Conservation (phyloP, 2,329 filamentous ascomycete species). For the Fusarium gaditjirri region DNA sequence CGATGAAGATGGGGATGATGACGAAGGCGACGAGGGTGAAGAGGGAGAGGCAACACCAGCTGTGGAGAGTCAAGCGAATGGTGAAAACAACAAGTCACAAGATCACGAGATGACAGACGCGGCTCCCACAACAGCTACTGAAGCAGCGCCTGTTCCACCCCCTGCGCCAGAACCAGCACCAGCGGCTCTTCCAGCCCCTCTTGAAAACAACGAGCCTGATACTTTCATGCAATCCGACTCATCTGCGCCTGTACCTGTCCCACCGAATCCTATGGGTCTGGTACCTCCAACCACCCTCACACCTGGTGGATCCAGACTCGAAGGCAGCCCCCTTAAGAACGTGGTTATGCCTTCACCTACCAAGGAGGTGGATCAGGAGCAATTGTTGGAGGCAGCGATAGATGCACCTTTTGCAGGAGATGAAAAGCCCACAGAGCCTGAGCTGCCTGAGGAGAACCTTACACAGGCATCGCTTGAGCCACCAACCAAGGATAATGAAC, state of each 20-base stretch:
- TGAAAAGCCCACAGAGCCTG: background rate
- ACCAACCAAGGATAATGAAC: conserved; percentile 8
- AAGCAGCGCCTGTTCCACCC: conserved; percentile 27
- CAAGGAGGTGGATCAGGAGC: conserved; percentile 43
- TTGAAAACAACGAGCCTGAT: conserved; percentile 39
- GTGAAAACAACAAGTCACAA: conserved; percentile 47
- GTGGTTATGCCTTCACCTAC: conserved; percentile 60
- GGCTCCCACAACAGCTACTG: conserved; percentile 39
- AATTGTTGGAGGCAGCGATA: conserved; percentile 1
- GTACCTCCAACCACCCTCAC: conserved; percentile 44
- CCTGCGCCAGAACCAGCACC: conserved; percentile 5
- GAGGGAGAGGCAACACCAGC: conserved; percentile 55
- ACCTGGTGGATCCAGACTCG: conserved; percentile 50
- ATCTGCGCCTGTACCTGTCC: conserved; percentile 37
- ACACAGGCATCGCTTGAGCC: background rate
- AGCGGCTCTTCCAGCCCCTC: background rate
- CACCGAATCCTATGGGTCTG: conserved; percentile 47
- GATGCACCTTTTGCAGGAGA: background rate
- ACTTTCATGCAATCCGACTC: conserved; percentile 42
- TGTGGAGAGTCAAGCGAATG: conserved; percentile 45
- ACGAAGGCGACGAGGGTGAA: conserved; percentile 59
- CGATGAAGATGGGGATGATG: conserved; percentile 60
- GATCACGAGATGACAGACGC: conserved; percentile 54
- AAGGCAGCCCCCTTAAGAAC: conserved; percentile 65
- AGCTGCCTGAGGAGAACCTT: conserved; percentile 17